Base-by-base conservation (phyloP, 805 yeast species). In the Wickerhamiella sergipiensis region DNA sequence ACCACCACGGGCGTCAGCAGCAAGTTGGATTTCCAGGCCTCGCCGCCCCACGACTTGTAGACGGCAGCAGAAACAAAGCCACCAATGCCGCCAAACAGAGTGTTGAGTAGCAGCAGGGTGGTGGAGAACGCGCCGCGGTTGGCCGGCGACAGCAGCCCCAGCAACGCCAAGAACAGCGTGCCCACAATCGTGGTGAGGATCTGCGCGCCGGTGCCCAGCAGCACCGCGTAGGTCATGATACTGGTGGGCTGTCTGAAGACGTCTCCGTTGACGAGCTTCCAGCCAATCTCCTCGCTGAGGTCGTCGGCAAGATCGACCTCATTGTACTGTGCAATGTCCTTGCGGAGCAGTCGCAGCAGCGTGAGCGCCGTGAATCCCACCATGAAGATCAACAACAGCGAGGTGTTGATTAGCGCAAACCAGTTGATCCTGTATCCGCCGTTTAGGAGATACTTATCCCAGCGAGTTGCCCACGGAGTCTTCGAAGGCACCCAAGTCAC, bases 191-290 rank as follows among this genome's bases (percentile, higher is more conserved):
- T 89, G 60, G 83, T 71, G 56, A 88, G 76, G 31, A 90, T 66
- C 68, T 92, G 98, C 29, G 76, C 67, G 53, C 98, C 98, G 49
- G 92, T 80, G 45, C 98, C 98, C 47, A 88, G 77, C 21, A 89
- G 67, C 8, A 88, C 79, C 1, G 96, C 83, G 53, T 88, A 73
- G 6, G 85, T 52, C 76, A 88, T 74, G 50, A 83, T 73, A 57
- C 76, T 71, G 48, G 72, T 64, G 43, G 97, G 97, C 8, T 89
- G 70, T 66, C 97, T 78, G 71, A 90, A 90, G 29, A 90, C 88
- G 65, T 90, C 97, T 55, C 97, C 97, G 61, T 89, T 94, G 40
- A 88, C 82, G 56, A 92, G 75, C 65, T 92, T 92, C 98, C 98
- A 92, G 40, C 98, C 98, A 63, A 88, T 77, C 65, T 92, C 97